A percentile compares a stretch with the other conserved stretches of the same genome.
Evolutionary conservation across 495 filamentous ascomycete species (phyloP).

Genomic region (Lindgomyces ingoldianus): DNA sequence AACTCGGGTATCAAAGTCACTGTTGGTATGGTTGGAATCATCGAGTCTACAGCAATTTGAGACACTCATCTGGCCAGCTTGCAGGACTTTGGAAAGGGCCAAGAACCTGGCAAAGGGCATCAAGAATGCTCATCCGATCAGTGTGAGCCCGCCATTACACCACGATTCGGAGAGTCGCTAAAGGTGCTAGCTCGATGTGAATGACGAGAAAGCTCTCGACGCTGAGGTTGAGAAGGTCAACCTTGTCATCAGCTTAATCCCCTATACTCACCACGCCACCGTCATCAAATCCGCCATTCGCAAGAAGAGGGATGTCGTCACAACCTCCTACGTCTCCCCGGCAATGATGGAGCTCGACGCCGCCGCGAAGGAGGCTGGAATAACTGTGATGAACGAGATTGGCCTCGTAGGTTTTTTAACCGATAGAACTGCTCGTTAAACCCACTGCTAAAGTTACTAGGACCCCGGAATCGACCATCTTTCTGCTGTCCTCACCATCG

Average conservation of each 20-base stretch:
- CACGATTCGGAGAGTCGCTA: not conserved
- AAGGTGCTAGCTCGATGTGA: constrained; percentile 82
- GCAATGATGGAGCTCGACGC: constrained; percentile 88
- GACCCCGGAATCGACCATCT: constrained; percentile 69
- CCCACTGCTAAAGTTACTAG: no score
- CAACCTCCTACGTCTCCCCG: constrained; percentile 90
- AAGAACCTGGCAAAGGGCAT: constrained; percentile 72
- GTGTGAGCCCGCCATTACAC: constrained; percentile 17
- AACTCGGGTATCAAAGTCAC: constrained; percentile 76
- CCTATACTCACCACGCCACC: constrained; percentile 85
- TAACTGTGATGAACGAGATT: constrained; percentile 98
- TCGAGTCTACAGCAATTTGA: not conserved
- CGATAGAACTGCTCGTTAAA: no score
- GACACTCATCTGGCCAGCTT: constrained; percentile 56
- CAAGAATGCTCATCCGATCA: constrained; percentile 57
- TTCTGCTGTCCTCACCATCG: constrained; percentile 88
- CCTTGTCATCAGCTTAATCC: constrained; percentile 68
- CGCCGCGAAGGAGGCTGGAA: constrained; percentile 84
- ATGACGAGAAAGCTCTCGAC: constrained; percentile 70
- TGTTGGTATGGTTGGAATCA: constrained; percentile 64
- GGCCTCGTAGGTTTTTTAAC: no score
- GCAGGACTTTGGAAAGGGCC: constrained; percentile 77
- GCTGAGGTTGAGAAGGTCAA: constrained; percentile 74
- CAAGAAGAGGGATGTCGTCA: constrained; percentile 92
- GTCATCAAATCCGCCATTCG: constrained; percentile 95